Evolutionary conservation across 2,329 filamentous ascomycete species (phyloP).

Genomic region (Colletotrichum limetticola): DNA sequence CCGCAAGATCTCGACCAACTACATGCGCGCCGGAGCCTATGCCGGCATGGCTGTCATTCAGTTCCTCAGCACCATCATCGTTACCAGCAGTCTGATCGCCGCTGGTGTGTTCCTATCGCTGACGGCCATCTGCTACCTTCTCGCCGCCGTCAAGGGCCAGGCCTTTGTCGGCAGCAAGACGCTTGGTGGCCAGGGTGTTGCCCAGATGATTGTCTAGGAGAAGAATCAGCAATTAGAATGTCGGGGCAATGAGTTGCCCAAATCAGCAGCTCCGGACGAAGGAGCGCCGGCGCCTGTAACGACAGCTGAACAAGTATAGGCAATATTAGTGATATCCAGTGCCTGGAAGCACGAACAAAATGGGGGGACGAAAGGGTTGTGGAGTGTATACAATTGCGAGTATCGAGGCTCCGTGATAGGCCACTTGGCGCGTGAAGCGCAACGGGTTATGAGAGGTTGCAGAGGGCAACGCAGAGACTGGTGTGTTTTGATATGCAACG

Average conservation of each 20-base stretch:
- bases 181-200: constrained; percentile 90
- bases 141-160: constrained; percentile 85
- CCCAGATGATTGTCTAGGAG: constrained; percentile 93
- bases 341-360: constrained; percentile 28
- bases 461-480: constrained; percentile 2
- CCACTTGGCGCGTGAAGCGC: constrained; percentile 1
- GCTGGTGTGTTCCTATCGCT: constrained; percentile 84
- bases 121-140: constrained; percentile 81
- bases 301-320: constrained; percentile 7
- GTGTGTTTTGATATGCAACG: constrained; percentile 30
- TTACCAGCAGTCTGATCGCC: constrained; percentile 81
- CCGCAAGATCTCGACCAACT: constrained; percentile 94
- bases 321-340: constrained; percentile 30
- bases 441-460: not conserved
- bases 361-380: constrained; percentile 7
- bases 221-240: not conserved
- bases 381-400: constrained; percentile 23
- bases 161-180: constrained; percentile 95
- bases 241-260: not conserved
- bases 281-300: not conserved
- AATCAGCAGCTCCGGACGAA: not conserved
- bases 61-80: constrained; percentile 79
- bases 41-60: constrained; percentile 82
- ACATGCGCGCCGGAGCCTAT: constrained; percentile 94
- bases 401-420: not conserved